A percentile compares a stretch with the other conserved stretches of the same genome.
phyloP scores from a whole-genome alignment of 441 rosid species.

The Lepidium campestre region DNA sequence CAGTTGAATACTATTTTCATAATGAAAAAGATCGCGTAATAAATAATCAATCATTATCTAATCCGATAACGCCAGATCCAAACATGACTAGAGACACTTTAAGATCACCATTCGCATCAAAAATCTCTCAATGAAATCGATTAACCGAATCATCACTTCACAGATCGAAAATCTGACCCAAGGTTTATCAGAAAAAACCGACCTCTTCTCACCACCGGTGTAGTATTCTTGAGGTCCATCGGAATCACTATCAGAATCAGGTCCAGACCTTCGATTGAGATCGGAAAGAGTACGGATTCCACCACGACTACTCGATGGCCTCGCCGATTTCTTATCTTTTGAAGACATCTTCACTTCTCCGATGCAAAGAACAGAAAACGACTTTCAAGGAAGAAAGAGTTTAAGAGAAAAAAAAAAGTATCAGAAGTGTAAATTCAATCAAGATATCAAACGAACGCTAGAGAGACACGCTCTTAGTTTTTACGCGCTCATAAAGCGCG shows the following conservation, averaged over 20 bases:
- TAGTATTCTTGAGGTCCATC: slow-evolving; percentile 89
- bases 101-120: not conserved
- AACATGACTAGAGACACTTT: not conserved
- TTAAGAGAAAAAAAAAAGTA: not conserved
- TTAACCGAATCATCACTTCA: not conserved
- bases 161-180: not conserved
- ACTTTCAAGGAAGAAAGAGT: not conserved
- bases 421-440: not conserved
- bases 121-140: not conserved
- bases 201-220: slow-evolving; percentile 96
- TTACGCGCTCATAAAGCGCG: slow-evolving; percentile 22
- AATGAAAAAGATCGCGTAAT: not conserved
- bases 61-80: slow-evolving; percentile 12
- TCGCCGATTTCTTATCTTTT: slow-evolving; percentile 70
- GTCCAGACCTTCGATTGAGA: slow-evolving; percentile 69
- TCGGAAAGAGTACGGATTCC: slow-evolving; percentile 83
- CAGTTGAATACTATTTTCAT: not conserved
- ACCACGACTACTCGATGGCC: slow-evolving; percentile 57
- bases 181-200: not conserved
- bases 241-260: slow-evolving; percentile 85
- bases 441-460: slow-evolving; percentile 22
- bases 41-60: not conserved
- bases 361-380: not conserved
- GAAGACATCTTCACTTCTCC: slow-evolving; percentile 47
- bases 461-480: slow-evolving; percentile 4